These are phyloP conservation scores for Fragilariopsis cylindrus DNA, from an alignment of 108 stramenopile genomes.

Conservation along the genomic window DNA sequence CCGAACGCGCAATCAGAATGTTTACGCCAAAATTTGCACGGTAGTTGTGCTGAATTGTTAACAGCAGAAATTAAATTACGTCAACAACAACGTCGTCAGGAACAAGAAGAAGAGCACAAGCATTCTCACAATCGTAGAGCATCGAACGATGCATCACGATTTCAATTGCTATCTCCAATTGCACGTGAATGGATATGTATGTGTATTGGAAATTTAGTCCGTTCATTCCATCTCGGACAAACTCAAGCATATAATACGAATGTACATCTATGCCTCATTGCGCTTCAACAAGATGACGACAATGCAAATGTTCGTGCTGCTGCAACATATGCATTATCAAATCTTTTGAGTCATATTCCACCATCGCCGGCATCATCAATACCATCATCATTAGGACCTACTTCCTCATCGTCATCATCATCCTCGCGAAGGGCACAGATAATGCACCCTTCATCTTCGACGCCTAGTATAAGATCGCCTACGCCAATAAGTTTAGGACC, in stretches of 20 bases:
- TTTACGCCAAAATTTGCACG: slow-evolving; percentile 78
- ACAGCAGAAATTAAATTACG: slow-evolving; percentile 39
- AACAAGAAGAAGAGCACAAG: slow-evolving; percentile 25
- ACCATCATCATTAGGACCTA: neutral
- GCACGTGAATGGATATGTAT: slow-evolving; percentile 87
- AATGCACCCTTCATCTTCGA: neutral
- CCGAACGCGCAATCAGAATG: slow-evolving; percentile 85
- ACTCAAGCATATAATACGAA: slow-evolving; percentile 55
- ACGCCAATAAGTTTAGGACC: slow-evolving; percentile 30
- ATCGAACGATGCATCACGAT: slow-evolving; percentile 15
- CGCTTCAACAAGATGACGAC: slow-evolving; percentile 54
- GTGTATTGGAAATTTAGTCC: slow-evolving; percentile 78
- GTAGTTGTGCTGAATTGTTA: slow-evolving; percentile 59
- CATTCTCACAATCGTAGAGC: neutral
- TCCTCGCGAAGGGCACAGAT: neutral
- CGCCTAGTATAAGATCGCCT: slow-evolving; percentile 11
- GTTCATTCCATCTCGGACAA: slow-evolving; percentile 65
- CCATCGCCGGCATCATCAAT: slow-evolving; percentile 9
- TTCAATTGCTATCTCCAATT: slow-evolving; percentile 30
- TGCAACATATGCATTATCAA: slow-evolving; percentile 88
- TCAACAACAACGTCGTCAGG: slow-evolving; percentile 18
- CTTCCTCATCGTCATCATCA: slow-evolving; percentile 1
- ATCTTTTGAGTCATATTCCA: slow-evolving; percentile 46
- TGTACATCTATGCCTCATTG: slow-evolving; percentile 66
- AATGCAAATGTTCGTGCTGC: slow-evolving; percentile 80